Conservation (phyloP, 2,329 filamentous ascomycete species). For the Aspergillus udagawae region DNA sequence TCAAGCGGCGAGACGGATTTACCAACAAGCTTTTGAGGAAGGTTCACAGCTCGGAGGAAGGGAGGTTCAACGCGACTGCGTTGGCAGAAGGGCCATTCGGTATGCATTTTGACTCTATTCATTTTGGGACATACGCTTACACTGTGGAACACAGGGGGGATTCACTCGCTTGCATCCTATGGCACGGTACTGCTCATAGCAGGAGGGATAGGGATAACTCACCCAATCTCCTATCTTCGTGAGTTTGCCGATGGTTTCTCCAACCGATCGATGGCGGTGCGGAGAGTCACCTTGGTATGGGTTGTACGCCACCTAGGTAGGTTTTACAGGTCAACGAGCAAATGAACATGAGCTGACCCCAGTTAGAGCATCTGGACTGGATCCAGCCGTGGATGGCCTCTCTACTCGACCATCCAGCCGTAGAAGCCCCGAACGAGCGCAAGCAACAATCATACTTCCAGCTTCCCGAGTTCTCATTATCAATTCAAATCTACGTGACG, state of each 20-base stretch:
- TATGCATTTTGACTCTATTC: constrained; percentile 9
- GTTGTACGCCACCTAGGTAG: constrained; percentile 31
- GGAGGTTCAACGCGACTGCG: constrained; percentile 23
- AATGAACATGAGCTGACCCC: constrained; percentile 1
- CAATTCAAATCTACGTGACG: constrained; percentile 28
- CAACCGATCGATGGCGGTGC: constrained; percentile 21
- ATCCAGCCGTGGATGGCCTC: constrained; percentile 33
- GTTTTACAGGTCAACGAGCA: background rate
- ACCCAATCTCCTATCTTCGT: constrained; percentile 32
- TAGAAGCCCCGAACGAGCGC: constrained; percentile 15
- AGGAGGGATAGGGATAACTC: constrained; percentile 37
- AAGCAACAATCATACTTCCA: constrained; percentile 24
- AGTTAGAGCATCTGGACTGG: constrained; percentile 30
- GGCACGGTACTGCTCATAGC: constrained; percentile 33
- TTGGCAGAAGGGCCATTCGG: constrained; percentile 35
- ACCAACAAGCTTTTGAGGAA: constrained; percentile 29
- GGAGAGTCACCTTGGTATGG: constrained; percentile 29
- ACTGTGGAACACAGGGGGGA: constrained; percentile 17
- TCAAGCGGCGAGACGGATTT: constrained; percentile 32
- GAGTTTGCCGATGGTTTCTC: constrained; percentile 26
- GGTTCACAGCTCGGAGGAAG: constrained; percentile 21
- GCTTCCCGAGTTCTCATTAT: constrained; percentile 22
- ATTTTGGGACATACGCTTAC: background rate
- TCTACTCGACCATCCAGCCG: constrained; percentile 24
- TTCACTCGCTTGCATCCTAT: constrained; percentile 29